phyloP scores from a whole-genome alignment of 1,284 basidiomycete species.

The Moesziomyces sp. region DNA sequence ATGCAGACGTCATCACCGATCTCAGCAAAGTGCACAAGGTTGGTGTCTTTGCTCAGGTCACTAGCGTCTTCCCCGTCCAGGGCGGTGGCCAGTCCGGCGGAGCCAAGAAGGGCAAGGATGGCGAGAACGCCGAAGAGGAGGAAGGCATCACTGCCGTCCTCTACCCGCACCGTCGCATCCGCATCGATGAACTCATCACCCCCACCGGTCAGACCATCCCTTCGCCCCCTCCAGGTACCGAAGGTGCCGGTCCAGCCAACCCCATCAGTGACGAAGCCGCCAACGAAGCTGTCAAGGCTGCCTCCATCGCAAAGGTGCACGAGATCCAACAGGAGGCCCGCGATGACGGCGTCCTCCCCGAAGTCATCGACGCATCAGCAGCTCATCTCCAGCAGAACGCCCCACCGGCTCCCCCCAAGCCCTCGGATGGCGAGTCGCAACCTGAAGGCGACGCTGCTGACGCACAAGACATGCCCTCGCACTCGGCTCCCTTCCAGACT shows the following conservation, averaged over 20 bases:
- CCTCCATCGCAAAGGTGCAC: slow-evolving; percentile 43
- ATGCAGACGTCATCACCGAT: slow-evolving; percentile 91
- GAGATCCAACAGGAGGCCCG: slow-evolving; percentile 54
- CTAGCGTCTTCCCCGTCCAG: slow-evolving; percentile 80
- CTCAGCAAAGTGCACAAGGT: slow-evolving; percentile 89
- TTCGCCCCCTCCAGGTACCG: slow-evolving; percentile 45
- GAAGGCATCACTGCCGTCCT: slow-evolving; percentile 88
- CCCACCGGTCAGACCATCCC: slow-evolving; percentile 51
- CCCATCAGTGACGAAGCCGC: slow-evolving; percentile 51
- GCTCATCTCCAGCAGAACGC: slow-evolving; percentile 29
- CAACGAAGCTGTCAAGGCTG: slow-evolving; percentile 43
- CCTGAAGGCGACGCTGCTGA: slow-evolving; percentile 11
- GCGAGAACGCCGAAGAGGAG: slow-evolving; percentile 82
- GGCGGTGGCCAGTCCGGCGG: slow-evolving; percentile 39
- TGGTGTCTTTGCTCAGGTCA: slow-evolving; percentile 97
- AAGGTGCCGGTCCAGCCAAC: slow-evolving; percentile 47
- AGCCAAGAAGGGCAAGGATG: slow-evolving; percentile 68
- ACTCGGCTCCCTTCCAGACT: slow-evolving; percentile 76
- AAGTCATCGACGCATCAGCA: slow-evolving; percentile 44
- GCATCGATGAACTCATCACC: slow-evolving; percentile 80
- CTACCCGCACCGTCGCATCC: slow-evolving; percentile 92
- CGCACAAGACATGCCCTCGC: slow-evolving; percentile 50
- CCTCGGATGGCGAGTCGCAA: slow-evolving; percentile 8
- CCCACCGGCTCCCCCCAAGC: slow-evolving; percentile 23
- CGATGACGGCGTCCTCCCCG: slow-evolving; percentile 42